Percentiles rank a stretch among this genome's conserved stretches.
Conservation (phyloP, 108 stramenopile genomes). For the Epithemia pelagica region DNA sequence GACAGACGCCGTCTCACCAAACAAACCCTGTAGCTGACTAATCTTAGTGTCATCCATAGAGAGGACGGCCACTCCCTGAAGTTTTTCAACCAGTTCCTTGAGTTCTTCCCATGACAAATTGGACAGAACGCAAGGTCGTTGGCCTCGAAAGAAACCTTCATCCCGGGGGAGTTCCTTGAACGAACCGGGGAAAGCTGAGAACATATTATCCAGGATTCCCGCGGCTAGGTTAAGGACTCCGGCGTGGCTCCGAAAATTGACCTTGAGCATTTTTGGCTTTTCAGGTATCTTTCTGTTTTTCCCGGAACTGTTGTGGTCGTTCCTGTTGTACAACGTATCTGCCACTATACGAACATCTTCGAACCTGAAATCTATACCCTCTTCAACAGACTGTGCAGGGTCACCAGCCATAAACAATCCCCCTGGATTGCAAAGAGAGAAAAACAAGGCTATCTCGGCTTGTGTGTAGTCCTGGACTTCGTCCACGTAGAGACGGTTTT, state of each 20-base stretch:
- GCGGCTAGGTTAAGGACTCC: slow-evolving; percentile 44
- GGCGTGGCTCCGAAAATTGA: slow-evolving; percentile 50
- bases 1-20: slow-evolving; percentile 22
- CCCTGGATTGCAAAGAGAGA: slow-evolving; percentile 33
- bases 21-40: slow-evolving; percentile 4
- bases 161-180: slow-evolving; percentile 38
- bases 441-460: slow-evolving; percentile 44
- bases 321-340: slow-evolving; percentile 15
- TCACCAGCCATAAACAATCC: slow-evolving; percentile 48
- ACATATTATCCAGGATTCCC: slow-evolving; percentile 30
- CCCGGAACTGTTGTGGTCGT: not conserved
- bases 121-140: slow-evolving; percentile 39
- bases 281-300: slow-evolving; percentile 22
- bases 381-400: slow-evolving; percentile 49
- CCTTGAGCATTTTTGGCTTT: slow-evolving; percentile 37
- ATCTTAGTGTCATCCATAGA: slow-evolving; percentile 32
- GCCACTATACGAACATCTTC: slow-evolving; percentile 46
- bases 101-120: slow-evolving; percentile 14
- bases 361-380: slow-evolving; percentile 60
- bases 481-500: slow-evolving; percentile 32
- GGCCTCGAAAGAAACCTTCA: slow-evolving; percentile 39
- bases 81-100: slow-evolving; percentile 14
- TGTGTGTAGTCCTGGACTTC: slow-evolving; percentile 56
- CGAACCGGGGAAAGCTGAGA: slow-evolving; percentile 27
- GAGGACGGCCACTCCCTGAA: slow-evolving; percentile 25